Base-by-base conservation (phyloP, 768 basidiomycete genomes). In the Trametes cubensis region DNA sequence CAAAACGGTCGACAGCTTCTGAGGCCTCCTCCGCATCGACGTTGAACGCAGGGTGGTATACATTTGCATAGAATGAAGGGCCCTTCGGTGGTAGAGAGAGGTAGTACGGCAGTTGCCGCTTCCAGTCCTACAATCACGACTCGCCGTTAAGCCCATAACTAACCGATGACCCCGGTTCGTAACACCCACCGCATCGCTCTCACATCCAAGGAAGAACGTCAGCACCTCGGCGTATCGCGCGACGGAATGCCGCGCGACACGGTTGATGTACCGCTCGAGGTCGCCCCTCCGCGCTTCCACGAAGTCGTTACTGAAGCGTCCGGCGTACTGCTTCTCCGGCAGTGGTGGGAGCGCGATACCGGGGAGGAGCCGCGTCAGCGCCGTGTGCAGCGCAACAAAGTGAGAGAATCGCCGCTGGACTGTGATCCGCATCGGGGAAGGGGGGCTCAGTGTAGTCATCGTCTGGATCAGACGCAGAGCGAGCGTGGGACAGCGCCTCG, bases 41-140 rank as follows among this genome's bases (percentile, higher is more conserved):
- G 69, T 94, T 94, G 75, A 91, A 95, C 0, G 83, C 88, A 3
- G 92, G 93, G 67, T 95, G 93, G 67, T 86, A 93, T 0, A 94
- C 87, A 44, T 84, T 85, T 0, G 87, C 85, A 68, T 88, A 92
- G 70, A 94, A 94, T 1, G 83, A 77, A 10, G 90, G 84, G 0
- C 89, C 90, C n/a, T 88, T 84, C 13, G 89, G 79, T 3, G 83
- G 83, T 63, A 85, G 78, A 4, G 84, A 75, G 1, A 89, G 76
- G 65, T 87, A 83, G 65, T 80, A 80, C 7, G 86, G 87, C 21
- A 85, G 79, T 21, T 84, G 75, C 44, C 81, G 81, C 68, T 81
- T 84, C 88, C 87, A 91, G 71, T 92, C 90, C 90, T 92, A 58
- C 40, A 28, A 54, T 2, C 5, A 8, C 39, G 46, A 28, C 38